phyloP scores from a whole-genome alignment of 2,329 filamentous ascomycete species.

The Cadophora luteo-olivacea region DNA sequence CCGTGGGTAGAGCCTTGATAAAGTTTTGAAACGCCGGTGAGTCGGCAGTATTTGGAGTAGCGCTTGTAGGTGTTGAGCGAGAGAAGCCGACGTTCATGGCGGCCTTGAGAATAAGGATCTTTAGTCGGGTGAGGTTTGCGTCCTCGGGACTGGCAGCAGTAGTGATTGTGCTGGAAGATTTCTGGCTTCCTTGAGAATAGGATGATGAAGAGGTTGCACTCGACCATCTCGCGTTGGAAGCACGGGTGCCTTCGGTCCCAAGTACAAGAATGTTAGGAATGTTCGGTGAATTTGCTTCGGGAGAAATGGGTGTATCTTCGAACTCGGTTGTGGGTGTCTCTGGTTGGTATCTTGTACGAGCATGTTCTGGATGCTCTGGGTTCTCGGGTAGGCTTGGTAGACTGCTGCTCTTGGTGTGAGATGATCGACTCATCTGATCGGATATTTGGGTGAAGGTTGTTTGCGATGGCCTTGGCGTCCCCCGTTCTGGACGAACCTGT shows the following conservation, averaged over 20 bases:
- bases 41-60: slow-evolving; percentile 47
- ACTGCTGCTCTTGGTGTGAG: slow-evolving; percentile 47
- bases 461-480: slow-evolving; percentile 83
- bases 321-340: slow-evolving; percentile 97
- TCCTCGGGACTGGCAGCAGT: slow-evolving; percentile 72
- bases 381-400: slow-evolving; percentile 56
- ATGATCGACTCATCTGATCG: slow-evolving; percentile 53
- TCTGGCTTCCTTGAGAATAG: slow-evolving; percentile 74
- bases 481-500: slow-evolving; percentile 82
- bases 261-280: slow-evolving; percentile 89
- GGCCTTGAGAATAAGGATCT: slow-evolving; percentile 81
- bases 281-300: slow-evolving; percentile 75
- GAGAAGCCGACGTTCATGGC: slow-evolving; percentile 85
- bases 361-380: slow-evolving; percentile 46
- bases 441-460: slow-evolving; percentile 70
- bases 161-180: slow-evolving; percentile 74
- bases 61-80: slow-evolving; percentile 53
- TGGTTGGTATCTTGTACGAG: slow-evolving; percentile 56
- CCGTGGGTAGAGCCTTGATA: slow-evolving; percentile 75
- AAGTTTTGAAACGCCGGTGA: slow-evolving; percentile 72
- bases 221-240: slow-evolving; percentile 77
- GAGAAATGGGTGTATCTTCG: slow-evolving; percentile 85
- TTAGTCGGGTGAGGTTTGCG: slow-evolving; percentile 77
- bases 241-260: slow-evolving; percentile 68
- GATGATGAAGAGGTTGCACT: slow-evolving; percentile 82